Base-by-base conservation (phyloP, 2,329 filamentous ascomycete genomes). In the Cladophialophora yegresii region DNA sequence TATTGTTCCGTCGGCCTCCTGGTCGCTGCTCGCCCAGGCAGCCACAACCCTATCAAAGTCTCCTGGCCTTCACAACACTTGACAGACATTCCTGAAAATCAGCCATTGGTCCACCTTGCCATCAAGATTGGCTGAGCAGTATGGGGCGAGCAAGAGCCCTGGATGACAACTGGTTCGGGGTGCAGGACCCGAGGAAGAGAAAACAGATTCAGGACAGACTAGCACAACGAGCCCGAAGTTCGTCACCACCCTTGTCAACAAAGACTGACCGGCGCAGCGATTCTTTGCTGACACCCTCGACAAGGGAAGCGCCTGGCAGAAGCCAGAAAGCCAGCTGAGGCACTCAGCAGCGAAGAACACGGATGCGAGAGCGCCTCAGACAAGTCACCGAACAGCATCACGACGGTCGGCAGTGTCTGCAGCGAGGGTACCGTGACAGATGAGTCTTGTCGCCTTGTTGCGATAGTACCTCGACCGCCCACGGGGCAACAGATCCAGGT, bases 201-300 rank as follows among this genome's bases (percentile, higher is more conserved):
- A 78, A 78, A 68, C 73, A 76, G 53, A 77, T 77, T 20, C 76
- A 78, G 67, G 76, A 78, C 64, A 71, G 75, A 54, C 64, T 77
- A 45, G 76, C 76, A 33, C 76, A 78, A 62, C 67, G 76, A 70
- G 76, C 75, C 32, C 71, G 75, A 67, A 67, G 75, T 77, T 71
- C 67, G 72, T 68, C 51, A 43, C 16, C 36, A n/a, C 36, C 13
- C 5, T 16, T n/a, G 8, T 43, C 13, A 7, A 43, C 36, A 20
- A 20, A n/a, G 36, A 43, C 36, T 43, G 36, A 7, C 16, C n/a
- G 36, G 36, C 8, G 26, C 6, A 45, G 23, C 9, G 9, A 13
- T 20, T 22, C 20, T 23, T 16, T 43, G 49, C 30, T 54, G 51
- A 58, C 26, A 47, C 13, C 6, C 47, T 26, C 23, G n/a, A 23